phyloP scores from a whole-genome alignment of 306 rosid genomes.

The Casuarina cunninghamiana region DNA sequence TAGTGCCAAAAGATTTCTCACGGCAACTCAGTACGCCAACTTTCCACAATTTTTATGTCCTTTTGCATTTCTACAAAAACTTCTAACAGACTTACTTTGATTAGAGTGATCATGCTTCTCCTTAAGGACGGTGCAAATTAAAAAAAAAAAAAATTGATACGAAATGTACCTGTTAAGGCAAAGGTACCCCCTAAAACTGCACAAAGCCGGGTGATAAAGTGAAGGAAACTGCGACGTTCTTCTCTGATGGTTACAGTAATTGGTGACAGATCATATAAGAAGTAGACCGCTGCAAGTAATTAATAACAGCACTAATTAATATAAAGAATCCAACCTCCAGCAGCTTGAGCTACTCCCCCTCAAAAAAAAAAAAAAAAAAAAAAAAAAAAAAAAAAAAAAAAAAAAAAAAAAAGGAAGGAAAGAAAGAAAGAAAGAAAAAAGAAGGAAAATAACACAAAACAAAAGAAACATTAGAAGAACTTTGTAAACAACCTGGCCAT shows the following conservation, averaged over 20 bases:
- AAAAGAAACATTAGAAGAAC: slow-evolving; percentile 13
- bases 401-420: not conserved
- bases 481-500: slow-evolving; percentile 83
- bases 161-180: slow-evolving; percentile 80
- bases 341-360: not conserved
- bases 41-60: not conserved
- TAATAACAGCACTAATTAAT: slow-evolving; percentile 13
- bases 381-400: not conserved
- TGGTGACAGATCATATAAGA: slow-evolving; percentile 96
- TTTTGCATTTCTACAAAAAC: not conserved
- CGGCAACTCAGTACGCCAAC: not conserved
- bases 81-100: not conserved
- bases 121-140: not conserved
- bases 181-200: slow-evolving; percentile 98
- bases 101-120: not conserved
- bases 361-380: not conserved
- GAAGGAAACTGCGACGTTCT: slow-evolving; percentile 96
- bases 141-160: not conserved
- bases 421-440: not conserved
- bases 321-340: slow-evolving; percentile 3
- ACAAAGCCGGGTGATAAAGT: slow-evolving; percentile 92
- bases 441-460: not conserved
- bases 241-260: slow-evolving; percentile 95
- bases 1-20: not conserved
- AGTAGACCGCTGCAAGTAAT: slow-evolving; percentile 81